Base-by-base conservation (phyloP, 2,329 filamentous ascomycete species). In the Alternaria viburni region DNA sequence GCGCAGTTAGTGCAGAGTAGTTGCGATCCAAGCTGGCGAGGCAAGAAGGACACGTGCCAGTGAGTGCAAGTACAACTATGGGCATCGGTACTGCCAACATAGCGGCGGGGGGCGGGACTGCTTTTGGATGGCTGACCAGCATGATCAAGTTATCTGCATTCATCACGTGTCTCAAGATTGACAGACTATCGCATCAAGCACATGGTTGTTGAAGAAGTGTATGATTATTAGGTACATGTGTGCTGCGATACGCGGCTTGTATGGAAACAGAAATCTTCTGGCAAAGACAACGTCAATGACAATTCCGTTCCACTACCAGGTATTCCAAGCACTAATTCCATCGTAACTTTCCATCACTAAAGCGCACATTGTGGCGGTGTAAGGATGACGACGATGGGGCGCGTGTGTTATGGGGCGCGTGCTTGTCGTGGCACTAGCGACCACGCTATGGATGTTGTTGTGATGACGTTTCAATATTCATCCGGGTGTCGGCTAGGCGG, bases 391-490 rank as follows among this genome's bases (percentile, higher is more conserved):
- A 26, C 19, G 49, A 36, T 36, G 55, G 41, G 43, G 44, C 25
- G 56, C 19, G 32, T n/a, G 32, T 26, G 19, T 51, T 32, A 28
- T 36, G 55, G 41, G 43, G 44, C 30, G 56, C 19, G 32, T n/a
- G 32, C 19, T 43, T 51, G 21, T 28, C 43, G 54, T 43, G 43
- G 26, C 19, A 19, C 54, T 56, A 28, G 54, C n/a, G 41, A 32
- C 43, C 43, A 46, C 28, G 45, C 49, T 28, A 15, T 62, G 32
- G 50, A 45, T 58, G 54, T 28, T 30, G 55, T 62, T 25, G 45
- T 50, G 26, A 59, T 56, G 57, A 63, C 57, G 57, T 60, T 50
- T 25, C 49, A 25, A 47, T 32, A 43, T 41, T 32, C n/a, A 26
- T 49, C 30, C 15, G 44, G 15, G 26, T 47, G 49, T 54, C 17